Evolutionary conservation across 1,284 basidiomycete genomes (phyloP), one percentile per base, ranked within the genome.

Genomic region (Heterobasidion occidentale): DNA sequence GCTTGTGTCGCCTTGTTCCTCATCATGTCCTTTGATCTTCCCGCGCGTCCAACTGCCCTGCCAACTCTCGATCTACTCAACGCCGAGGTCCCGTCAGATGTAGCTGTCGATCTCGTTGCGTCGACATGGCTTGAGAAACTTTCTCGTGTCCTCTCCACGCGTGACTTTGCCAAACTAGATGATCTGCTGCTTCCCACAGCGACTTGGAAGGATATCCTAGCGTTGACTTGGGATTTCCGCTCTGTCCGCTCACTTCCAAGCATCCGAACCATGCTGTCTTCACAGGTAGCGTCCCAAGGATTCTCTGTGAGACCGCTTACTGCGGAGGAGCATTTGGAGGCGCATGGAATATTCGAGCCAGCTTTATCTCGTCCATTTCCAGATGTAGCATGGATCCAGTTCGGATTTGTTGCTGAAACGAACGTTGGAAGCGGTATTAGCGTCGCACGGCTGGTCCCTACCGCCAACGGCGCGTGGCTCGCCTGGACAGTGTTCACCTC

Each of bases 191-290:
- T 54, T 12, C 53, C 33, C 4, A 14, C 27, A 5, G 53, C 46
- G 9, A 19, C 73, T 67, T 84, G 80, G 81, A 73, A 81, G 49
- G 85, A 87, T 65, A 74, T 83, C 61, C 74, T 86, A 38, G 73
- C 80, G 0, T 70, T 86, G 45, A 84, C 84, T 9, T 87, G 82
- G 83, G 78, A 83, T 60, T 79, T 86, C 63, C 79, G 84, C 51
- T 85, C 84, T 0, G 80, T 86, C 67, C 72, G 75, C 54, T 75
- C 78, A 27, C 75, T 15, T 74, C 86, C 15, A 14, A 48, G 46
- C 46, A 48, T 17, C 19, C 46, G 27, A 14, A 48, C 27, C n/a
- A 11, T 48, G 46, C 7, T 17, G 3, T 48, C 46, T 20, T n/a
- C 46, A 48, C 27, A 17, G 15, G 46, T 20, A 0, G 63, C 67